Evolutionary conservation across 306 rosid species (phyloP).

Genomic region (Medicago arabica): DNA sequence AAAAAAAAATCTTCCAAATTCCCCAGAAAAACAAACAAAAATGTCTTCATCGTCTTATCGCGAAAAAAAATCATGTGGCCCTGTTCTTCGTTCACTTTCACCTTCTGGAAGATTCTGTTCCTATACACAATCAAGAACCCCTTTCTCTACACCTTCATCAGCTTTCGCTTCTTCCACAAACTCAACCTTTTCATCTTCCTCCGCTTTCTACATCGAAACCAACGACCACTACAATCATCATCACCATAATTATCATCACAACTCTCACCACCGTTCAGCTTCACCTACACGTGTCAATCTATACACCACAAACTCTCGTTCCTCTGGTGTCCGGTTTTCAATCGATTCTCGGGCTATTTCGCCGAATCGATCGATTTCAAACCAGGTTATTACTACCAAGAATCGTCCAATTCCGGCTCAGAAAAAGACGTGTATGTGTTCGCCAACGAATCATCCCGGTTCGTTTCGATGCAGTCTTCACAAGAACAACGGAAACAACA

Average conservation of each 20-base stretch:
- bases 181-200: slow-evolving; percentile 62
- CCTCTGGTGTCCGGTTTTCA: slow-evolving; percentile 75
- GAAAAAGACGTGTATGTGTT: slow-evolving; percentile 88
- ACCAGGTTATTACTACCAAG: slow-evolving; percentile 53
- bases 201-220: slow-evolving; percentile 53
- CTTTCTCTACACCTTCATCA: slow-evolving; percentile 56
- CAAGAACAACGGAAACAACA: slow-evolving; percentile 46
- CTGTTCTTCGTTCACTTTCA: slow-evolving; percentile 75
- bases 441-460: slow-evolving; percentile 91
- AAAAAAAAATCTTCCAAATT: not conserved
- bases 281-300: slow-evolving; percentile 94
- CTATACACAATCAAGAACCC: slow-evolving; percentile 52
- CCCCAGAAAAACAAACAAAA: not conserved
- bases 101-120: slow-evolving; percentile 75
- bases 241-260: slow-evolving; percentile 25
- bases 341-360: slow-evolving; percentile 78
- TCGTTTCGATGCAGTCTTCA: slow-evolving; percentile 94
- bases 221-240: slow-evolving; percentile 31
- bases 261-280: slow-evolving; percentile 62
- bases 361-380: slow-evolving; percentile 78
- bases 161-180: slow-evolving; percentile 82
- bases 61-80: slow-evolving; percentile 73
- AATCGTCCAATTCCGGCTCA: slow-evolving; percentile 58
- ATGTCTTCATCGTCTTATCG: slow-evolving; percentile 70
- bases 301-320: slow-evolving; percentile 42